Evolutionary conservation across 2,329 filamentous ascomycete genomes (phyloP), one percentile per base, ranked within the genome.

Genomic region (Peltaster fructicola): DNA sequence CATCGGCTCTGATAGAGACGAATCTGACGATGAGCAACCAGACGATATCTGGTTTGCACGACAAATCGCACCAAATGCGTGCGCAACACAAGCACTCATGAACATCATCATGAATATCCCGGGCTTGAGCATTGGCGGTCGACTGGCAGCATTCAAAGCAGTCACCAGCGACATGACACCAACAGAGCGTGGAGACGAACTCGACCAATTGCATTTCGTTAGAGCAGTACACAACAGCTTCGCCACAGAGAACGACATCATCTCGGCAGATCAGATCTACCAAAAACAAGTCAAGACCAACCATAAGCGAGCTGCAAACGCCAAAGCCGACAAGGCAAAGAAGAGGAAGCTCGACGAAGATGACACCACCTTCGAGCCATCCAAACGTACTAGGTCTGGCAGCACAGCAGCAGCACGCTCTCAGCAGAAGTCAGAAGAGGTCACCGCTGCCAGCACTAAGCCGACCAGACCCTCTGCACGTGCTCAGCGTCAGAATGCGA

Each of bases 91-190:
- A 22, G 82, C 88, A 3, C 60, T 95, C 36, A 64, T 93, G 39
- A 95, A 95, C 41, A 91, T 93, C 31, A 57, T 92, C 43, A 90
- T 92, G 67, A 95, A 95, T 44, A 63, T 72, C 13, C 56, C 67
- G 0, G 59, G 57, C 0, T 51, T 81, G 3, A 53, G 69, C 7
- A 61, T 93, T 5, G 81, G 82, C 4, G 53, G 67, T n/a, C 60
- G 73, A 30, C 61, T 95, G 2, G 51, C 59, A 14, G 53, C 59
- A 8, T 91, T 95, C 55, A 85, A 79, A 40, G 54, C 70, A 1
- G 68, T 70, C 17, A 91, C 84, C 0, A 57, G 56, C 34, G 44
- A 60, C 8, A 65, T 92, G 33, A 65, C 66, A 9, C 75, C 84
- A 2, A 63, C 75, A 5, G 59, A 79, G 14, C 70, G 82, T 20